A percentile compares a stretch with the other conserved stretches of the same genome.
Conservation (phyloP, 1,284 basidiomycete genomes). For the Xerocomus amazonicus region DNA sequence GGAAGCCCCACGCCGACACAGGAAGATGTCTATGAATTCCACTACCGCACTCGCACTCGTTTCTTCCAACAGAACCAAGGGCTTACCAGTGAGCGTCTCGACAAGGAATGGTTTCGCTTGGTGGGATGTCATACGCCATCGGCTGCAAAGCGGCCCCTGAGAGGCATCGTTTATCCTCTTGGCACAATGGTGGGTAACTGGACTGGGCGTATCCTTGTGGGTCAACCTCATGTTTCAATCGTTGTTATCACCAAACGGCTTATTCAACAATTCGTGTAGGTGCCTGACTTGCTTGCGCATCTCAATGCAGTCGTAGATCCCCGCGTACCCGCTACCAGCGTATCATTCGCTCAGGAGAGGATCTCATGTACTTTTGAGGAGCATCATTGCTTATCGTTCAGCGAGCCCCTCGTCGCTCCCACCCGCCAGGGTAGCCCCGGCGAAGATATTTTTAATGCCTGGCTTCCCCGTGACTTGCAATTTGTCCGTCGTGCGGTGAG, state of each 20-base stretch:
- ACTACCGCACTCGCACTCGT: conserved; percentile 35
- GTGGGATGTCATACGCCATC: conserved; percentile 40
- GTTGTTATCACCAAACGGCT: conserved; percentile 4
- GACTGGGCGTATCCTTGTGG: conserved; percentile 42
- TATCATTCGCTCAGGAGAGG: conserved; percentile 34
- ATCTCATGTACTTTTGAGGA: conserved; percentile 43
- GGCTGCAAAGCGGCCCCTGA: conserved; percentile 32
- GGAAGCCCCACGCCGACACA: conserved; percentile 32
- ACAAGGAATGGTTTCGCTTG: conserved; percentile 44
- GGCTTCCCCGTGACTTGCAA: conserved; percentile 38
- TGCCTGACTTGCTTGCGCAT: conserved; percentile 25
- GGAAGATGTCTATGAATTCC: conserved; percentile 39
- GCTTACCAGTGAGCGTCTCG: conserved; percentile 30
- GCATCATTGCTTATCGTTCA: conserved; percentile 42
- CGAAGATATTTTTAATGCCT: conserved; percentile 44
- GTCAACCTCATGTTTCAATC: conserved; percentile 11
- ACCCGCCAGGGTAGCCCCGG: conserved; percentile 33
- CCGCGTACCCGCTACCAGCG: conserved; percentile 16
- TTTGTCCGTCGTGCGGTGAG: conserved; percentile 35
- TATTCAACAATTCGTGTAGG: conserved; percentile 19
- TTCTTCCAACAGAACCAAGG: conserved; percentile 22
- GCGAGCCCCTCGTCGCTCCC: conserved; percentile 36
- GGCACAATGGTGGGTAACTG: conserved; percentile 43
- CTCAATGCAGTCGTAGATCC: conserved; percentile 25
- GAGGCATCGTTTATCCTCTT: conserved; percentile 38